Base-by-base conservation (phyloP, 2,329 filamentous ascomycete species). In the Xylaria sp. region DNA sequence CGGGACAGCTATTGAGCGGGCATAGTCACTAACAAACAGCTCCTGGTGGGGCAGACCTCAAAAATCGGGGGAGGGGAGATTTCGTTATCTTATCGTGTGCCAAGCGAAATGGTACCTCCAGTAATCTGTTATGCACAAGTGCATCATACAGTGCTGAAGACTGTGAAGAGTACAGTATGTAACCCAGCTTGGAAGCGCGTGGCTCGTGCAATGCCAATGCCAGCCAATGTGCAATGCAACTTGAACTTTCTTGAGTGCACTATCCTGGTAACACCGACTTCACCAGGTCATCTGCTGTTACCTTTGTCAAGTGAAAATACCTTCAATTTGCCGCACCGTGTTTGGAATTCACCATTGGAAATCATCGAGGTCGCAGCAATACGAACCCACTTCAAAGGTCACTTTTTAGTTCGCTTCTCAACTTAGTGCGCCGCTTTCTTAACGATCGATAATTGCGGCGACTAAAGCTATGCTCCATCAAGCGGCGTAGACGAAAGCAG, bases 341-440 rank as follows among this genome's bases (percentile, higher is more conserved):
- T 15, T 52, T 61, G 44, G 59, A 69, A 70, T 66, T 39, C 66
- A 68, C 66, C 63, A 69, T 72, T 69, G 50, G 68, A 69, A 63
- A 60, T 70, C 66, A 39, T 52, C 63, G 70, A 69, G 66, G 63
- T 68, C 71, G 66, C 71, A 41, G n/a, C n/a, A n/a, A 48, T 32
- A 7, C 48, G 18, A 28, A 41, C 37, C 3, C 25, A 57, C 23
- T 15, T 25, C 20, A 18, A 4, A 6, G 3, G 18, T 28, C 8
- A n/a, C 28, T 20, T 20, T 55, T 20, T 37, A 20, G 28, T 28
- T 28, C 28, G 28, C 28, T 28, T 3, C 3, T 28, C 39, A 44
- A 18, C 32, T 23, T 28, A 41, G 67, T 66, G 58, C 39, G 48
- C 54, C 34, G 50, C 39, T 20, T 37, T 20, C 34, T 28, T 28